Base-by-base conservation (phyloP, 2,329 filamentous ascomycete species). In the Cordyceps farinosa region DNA sequence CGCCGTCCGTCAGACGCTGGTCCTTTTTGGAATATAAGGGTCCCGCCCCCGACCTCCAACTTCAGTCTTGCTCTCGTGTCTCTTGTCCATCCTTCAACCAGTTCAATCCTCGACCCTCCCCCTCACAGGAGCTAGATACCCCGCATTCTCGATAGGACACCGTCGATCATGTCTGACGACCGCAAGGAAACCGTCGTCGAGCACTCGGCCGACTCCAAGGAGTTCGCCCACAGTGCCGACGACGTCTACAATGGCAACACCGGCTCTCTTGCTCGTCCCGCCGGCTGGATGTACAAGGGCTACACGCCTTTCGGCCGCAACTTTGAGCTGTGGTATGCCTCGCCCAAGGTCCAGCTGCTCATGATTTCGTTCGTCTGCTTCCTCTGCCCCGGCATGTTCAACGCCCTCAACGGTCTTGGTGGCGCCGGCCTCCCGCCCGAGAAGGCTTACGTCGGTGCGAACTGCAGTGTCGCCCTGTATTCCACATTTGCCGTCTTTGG, bases 341-440 rank as follows among this genome's bases (percentile, higher is more conserved):
- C 89, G 63, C 90, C 90, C 13, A 84, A 87, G 70, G 76, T 87
- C 54, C 90, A 93, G 76, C 81, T 93, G 42, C 70, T 89, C 66
- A 83, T 92, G 80, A 88, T 92, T 62, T 76, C 77, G 22, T 67
- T 79, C 63, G 76, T 79, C 64, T 79, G 77, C 70, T 79, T 90
- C 79, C 73, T 90, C 65, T 90, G 88, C 72, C 88, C 88, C 0
- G 88, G 88, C 69, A 89, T 90, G 86, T 90, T 85, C 79, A 90
- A 90, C 70, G 86, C 88, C 27, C 77, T 90, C 64, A 79, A 78
- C 65, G 87, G 88, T 65, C 78, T 90, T 42, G 88, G 88, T 64
- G 88, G 86, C 64, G 87, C 80, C 72, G 88, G 86, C 63, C 82
- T 84, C 68, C 30, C 53, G 4, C 5, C n/a, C 4, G 42, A 59